Base-by-base conservation (phyloP, 2,329 filamentous ascomycete genomes). In the Erysiphe pulchra region DNA sequence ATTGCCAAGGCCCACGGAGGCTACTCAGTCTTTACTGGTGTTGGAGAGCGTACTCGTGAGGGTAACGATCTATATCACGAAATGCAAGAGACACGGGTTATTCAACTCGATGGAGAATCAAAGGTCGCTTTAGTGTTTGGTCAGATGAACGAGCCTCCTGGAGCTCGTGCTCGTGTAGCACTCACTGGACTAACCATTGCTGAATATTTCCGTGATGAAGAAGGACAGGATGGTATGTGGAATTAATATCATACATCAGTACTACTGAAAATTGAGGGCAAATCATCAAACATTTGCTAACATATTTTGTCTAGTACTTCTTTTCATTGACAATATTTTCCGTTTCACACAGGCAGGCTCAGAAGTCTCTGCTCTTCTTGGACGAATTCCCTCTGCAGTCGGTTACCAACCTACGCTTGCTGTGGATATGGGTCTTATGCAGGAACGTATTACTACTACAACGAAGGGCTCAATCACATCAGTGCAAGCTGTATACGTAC, bases 301-400 rank as follows among this genome's bases (percentile, higher is more conserved):
- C 9, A 16, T 10, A 14, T 34, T n/a, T 20, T 30, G 28, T 30
- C 6, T 49, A 80, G 84, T 94, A 75, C 74, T 94, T 64, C 85
- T 94, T 66, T 94, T 95, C 75, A 95, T 95, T 66, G 90, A 98
- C 80, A 98, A 98, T 77, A 95, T 98, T 70, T 95, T 94, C 84
- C 81, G 90, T 63, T 95, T 95, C 77, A 94, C 87, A 56, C 87
- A 95, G 72, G 90, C 90, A 65, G 90, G 90, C 86, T 95, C 90
- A 61, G 90, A 98, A 72, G 90, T 98, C 77, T 95, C 87, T 72
- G 90, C 90, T 62, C 77, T 98, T 64, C 75, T 98, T 55, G 90
- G 90, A 74, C 87, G 90, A 85, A 98, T 98, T 61, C 90, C 90
- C 68, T 98, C 90, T 74, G 90, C 90, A 65, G 90, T 98, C 80